phyloP scores from a whole-genome alignment of 192 early-diverging fungal genomes.

The Rhizophlyctis rosea region DNA sequence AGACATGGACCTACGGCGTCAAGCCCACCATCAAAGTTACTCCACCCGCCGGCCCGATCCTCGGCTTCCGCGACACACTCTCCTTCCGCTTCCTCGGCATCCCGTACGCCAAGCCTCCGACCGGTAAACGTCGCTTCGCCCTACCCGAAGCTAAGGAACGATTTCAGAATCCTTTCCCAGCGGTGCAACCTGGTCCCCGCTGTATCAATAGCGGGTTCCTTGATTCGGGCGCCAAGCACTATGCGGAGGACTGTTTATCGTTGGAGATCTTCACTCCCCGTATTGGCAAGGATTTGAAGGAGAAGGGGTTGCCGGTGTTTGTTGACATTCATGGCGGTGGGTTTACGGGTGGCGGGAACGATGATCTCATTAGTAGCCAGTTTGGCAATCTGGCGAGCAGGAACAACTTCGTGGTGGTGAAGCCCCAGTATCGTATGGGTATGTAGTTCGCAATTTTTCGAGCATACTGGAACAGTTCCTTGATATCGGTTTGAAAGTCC shows the following conservation, averaged over 20 bases:
- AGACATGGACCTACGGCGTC: too few species aligned
- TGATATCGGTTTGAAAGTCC: too few species aligned
- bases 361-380: slow-evolving; percentile 28
- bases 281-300: neutral
- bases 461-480: too few species aligned
- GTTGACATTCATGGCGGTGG: slow-evolving; percentile 62
- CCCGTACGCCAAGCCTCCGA: neutral
- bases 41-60: neutral
- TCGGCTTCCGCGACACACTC: neutral
- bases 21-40: neutral
- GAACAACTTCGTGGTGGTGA: slow-evolving; percentile 40
- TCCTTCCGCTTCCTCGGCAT: neutral
- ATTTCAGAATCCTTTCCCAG: neutral
- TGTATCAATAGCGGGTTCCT: neutral
- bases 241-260: slow-evolving; percentile 44
- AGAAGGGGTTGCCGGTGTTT: slow-evolving; percentile 35
- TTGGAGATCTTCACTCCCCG: slow-evolving; percentile 19
- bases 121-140: neutral
- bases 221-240: too few species aligned
- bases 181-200: neutral
- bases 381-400: slow-evolving; percentile 30
- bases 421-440: slow-evolving; percentile 62
- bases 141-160: neutral
- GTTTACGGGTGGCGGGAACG: slow-evolving; percentile 37
- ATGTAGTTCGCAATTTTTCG: too few species aligned